Conservation (phyloP, 2,329 filamentous ascomycete genomes). For the Colletotrichum agaves region DNA sequence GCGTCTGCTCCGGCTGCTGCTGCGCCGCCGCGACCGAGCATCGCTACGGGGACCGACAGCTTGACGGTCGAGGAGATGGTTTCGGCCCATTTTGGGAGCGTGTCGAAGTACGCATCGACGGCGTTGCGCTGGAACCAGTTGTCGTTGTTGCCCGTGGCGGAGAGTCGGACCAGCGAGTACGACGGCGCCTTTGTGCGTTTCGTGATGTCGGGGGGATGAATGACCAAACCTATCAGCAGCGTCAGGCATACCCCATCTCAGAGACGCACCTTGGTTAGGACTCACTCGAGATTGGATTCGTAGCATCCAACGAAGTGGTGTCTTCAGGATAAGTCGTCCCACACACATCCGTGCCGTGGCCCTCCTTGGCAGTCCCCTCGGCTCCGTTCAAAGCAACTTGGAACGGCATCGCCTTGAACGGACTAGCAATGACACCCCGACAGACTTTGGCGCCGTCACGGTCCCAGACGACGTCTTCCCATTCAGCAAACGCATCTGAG, state of each 20-base stretch:
- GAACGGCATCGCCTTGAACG: constrained; percentile 61
- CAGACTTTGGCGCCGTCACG: constrained; percentile 52
- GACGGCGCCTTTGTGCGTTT: constrained; percentile 50
- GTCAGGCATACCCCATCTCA: constrained; percentile 1
- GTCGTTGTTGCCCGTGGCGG: constrained; percentile 60
- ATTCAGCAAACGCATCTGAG: constrained; percentile 65
- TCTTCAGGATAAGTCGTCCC: constrained; percentile 55
- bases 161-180: constrained; percentile 64
- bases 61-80: constrained; percentile 57
- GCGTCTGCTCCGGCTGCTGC: constrained; percentile 44
- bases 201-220: constrained; percentile 52
- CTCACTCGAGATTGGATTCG: constrained; percentile 61
- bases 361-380: constrained; percentile 38
- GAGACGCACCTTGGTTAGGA: constrained; percentile 37
- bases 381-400: constrained; percentile 55
- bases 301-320: constrained; percentile 42
- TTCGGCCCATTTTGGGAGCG: constrained; percentile 55
- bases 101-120: constrained; percentile 41
- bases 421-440: constrained; percentile 66
- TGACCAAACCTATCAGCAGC: constrained; percentile 56
- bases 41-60: constrained; percentile 56
- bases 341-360: constrained; percentile 58
- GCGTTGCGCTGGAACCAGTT: constrained; percentile 66
- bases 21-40: constrained; percentile 52
- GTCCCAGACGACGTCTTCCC: constrained; percentile 62